phyloP scores from a whole-genome alignment of 2,329 filamentous ascomycete species.

The Xylariaceae sp. region DNA sequence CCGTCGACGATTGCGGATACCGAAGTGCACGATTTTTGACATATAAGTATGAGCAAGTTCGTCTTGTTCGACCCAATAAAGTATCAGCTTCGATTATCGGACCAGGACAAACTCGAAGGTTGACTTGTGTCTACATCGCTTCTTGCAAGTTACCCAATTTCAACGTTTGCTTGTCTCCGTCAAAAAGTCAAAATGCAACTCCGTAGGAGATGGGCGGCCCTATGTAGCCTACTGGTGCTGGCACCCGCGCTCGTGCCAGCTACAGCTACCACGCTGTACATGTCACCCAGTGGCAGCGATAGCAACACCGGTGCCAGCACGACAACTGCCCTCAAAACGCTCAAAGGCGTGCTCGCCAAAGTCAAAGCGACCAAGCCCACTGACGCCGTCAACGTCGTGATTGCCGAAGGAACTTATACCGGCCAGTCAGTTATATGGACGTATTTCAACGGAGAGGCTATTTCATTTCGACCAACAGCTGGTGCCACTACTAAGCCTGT shows the following conservation, averaged over 20 bases:
- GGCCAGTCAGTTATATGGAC: constrained; percentile 14
- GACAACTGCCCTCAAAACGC: constrained; percentile 7
- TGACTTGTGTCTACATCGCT: no score
- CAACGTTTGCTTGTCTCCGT: no score
- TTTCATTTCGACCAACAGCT: constrained; percentile 11
- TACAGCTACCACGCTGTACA: constrained; percentile 12
- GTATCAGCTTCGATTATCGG: no score
- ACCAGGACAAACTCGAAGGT: no score
- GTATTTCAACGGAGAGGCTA: constrained; percentile 18
- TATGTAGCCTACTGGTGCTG: constrained; percentile 4
- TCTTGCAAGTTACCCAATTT: no score
- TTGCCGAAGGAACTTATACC: constrained; percentile 11
- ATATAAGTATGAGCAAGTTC: no score
- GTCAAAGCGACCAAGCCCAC: constrained; percentile 4
- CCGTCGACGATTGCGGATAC: no score
- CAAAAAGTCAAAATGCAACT: constrained; percentile 4
- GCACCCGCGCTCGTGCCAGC: constrained; percentile 5
- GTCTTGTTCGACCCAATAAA: no score
- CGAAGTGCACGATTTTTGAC: no score
- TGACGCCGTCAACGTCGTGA: constrained; percentile 13
- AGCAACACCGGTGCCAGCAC: constrained; percentile 11
- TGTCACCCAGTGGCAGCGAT: constrained; percentile 17
- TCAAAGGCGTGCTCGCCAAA: constrained; percentile 12
- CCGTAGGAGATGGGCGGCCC: neutral
- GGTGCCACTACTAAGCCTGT: constrained; percentile 10